Evolutionary conservation across 2,329 filamentous ascomycete genomes (phyloP).

Genomic region (Penicillium sp.): DNA sequence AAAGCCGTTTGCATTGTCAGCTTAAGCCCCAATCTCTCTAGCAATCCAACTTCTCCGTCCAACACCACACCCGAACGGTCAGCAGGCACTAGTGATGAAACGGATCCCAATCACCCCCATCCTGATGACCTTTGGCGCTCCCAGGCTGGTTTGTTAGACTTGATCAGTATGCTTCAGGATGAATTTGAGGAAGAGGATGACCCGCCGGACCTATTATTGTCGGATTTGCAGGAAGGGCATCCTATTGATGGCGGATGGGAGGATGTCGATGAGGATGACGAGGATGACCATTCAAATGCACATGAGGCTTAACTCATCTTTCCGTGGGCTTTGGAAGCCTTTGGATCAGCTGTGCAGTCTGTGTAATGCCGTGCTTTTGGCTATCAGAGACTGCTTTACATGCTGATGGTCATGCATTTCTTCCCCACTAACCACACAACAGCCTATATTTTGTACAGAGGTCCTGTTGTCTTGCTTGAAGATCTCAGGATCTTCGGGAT

Average conservation of each 20-base stretch:
- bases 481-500: background rate
- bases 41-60: background rate
- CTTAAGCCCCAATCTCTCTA: slow-evolving; percentile 33
- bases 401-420: background rate
- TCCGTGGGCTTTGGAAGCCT: background rate
- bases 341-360: background rate
- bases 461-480: background rate
- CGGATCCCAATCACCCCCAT: slow-evolving; percentile 4
- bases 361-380: background rate
- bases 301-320: background rate
- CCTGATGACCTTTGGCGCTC: slow-evolving; percentile 21
- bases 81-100: background rate
- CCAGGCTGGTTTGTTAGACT: slow-evolving; percentile 23
- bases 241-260: slow-evolving; percentile 15
- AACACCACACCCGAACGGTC: background rate
- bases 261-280: slow-evolving; percentile 10
- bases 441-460: background rate
- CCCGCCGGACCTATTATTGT: background rate
- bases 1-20: slow-evolving; percentile 44
- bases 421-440: background rate
- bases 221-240: background rate
- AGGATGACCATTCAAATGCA: background rate
- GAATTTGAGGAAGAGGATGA: slow-evolving; percentile 21
- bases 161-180: slow-evolving; percentile 29
- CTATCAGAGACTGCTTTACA: background rate